Percentiles rank a stretch among this genome's conserved stretches.
phyloP scores from a whole-genome alignment of 306 rosid species.

The Begonia peltatifolia region DNA sequence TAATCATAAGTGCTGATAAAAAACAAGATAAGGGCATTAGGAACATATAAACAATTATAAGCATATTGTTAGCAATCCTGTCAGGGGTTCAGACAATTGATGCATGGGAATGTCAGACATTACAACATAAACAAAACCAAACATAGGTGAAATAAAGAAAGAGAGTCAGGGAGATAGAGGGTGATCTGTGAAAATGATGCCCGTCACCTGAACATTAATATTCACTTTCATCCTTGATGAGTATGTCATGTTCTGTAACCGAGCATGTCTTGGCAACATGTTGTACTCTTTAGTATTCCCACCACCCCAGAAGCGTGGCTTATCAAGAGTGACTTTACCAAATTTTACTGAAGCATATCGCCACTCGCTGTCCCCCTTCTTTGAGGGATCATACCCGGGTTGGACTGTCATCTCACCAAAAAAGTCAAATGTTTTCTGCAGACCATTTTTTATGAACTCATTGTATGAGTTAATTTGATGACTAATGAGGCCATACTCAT shows the following conservation, averaged over 20 bases:
- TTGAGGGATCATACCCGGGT: slow-evolving; percentile 80
- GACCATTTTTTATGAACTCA: slow-evolving; percentile 32
- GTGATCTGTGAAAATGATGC: neutral
- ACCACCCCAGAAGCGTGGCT: slow-evolving; percentile 71
- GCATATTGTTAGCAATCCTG: too few species aligned
- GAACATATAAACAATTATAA: too few species aligned
- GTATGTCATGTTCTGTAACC: slow-evolving; percentile 91
- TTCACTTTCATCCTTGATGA: slow-evolving; percentile 49
- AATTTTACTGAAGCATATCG: slow-evolving; percentile 57
- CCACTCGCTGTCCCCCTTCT: slow-evolving; percentile 62
- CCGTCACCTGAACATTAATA: slow-evolving; percentile 46
- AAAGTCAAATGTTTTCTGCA: slow-evolving; percentile 44
- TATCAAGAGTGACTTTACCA: slow-evolving; percentile 54
- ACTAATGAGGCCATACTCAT: slow-evolving; percentile 60
- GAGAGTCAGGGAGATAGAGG: too few species aligned
- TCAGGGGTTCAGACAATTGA: too few species aligned
- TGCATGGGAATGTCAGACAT: too few species aligned
- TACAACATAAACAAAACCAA: too few species aligned
- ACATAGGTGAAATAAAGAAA: too few species aligned
- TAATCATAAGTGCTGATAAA: too few species aligned
- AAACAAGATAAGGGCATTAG: too few species aligned
- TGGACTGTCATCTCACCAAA: slow-evolving; percentile 56
- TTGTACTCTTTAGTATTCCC: slow-evolving; percentile 37
- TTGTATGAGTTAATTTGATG: slow-evolving; percentile 83
- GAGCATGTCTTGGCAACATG: slow-evolving; percentile 82